Evolutionary conservation across 306 rosid genomes (phyloP), one percentile per base, ranked within the genome.

Genomic region (Geum urbanum): DNA sequence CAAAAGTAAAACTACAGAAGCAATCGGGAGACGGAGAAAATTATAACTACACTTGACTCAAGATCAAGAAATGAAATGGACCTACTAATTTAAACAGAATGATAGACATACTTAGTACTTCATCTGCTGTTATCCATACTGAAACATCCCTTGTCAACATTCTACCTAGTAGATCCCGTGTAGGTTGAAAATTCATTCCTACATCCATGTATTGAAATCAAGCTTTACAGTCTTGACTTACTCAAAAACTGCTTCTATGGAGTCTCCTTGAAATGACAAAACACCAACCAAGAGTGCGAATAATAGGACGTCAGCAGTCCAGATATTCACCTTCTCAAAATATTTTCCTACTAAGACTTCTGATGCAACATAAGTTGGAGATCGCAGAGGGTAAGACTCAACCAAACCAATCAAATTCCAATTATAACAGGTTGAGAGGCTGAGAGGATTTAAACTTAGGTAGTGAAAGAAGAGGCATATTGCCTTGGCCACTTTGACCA

Each of bases 331-430:
- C 86, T 88, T 90, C 86, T 90, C 94, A 9, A 88, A 76, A 67
- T 92, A 92, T 58, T 80, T 84, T n/a, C 96, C 97, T 5, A 56
- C 46, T 80, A 92, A 75, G 75, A 92, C 96, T 76, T 92, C 97
- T 5, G 98, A 97, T 68, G 98, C 96, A 46, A 92, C 98, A 81
- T 92, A 92, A 68, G 98, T 96, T 24, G 96, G 98, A 86, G 97
- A 90, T 82, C 98, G 2, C 37, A 32, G 37, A 32, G 37, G 4
- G 37, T 32, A 3, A 32, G 37, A 32, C 37, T 32, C 96, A 27
- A 94, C 97, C 73, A 92, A 84, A 72, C 98, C 98, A 77, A 89
- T 84, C 86, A 92, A 82, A 64, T 77, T 82, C 1, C 37, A 32
- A 32, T 3, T 2, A 32, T 32, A 32, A 32, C 3, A 32, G 37